These are phyloP conservation scores for Beauveria sp. DNA, from an alignment of 2,329 filamentous ascomycete species.

Conservation along the genomic window DNA sequence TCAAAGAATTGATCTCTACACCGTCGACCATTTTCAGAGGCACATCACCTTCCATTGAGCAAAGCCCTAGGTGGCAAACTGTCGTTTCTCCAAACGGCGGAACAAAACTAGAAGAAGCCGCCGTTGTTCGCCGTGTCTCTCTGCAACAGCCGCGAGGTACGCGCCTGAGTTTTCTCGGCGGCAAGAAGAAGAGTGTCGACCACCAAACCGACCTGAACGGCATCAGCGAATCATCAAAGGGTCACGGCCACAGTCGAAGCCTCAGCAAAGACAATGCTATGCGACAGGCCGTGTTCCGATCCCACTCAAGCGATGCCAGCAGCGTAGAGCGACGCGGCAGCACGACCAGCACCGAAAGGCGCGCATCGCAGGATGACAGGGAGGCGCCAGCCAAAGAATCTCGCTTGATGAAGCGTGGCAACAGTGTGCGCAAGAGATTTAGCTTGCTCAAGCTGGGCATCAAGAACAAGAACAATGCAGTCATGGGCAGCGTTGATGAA, in stretches of 20 bases:
- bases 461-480: conserved; percentile 49
- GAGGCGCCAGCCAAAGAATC: conserved; percentile 24
- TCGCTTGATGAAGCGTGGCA: conserved; percentile 37
- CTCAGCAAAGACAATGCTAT: conserved; percentile 21
- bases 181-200: conserved; percentile 38
- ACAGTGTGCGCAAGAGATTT: conserved; percentile 68
- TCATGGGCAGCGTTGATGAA: conserved; percentile 49
- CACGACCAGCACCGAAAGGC: conserved; percentile 17
- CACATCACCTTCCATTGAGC: conserved; percentile 37
- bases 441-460: conserved; percentile 70
- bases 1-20: conserved; percentile 32
- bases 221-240: conserved; percentile 17
- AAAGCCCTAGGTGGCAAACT: conserved; percentile 25
- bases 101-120: conserved; percentile 39
- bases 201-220: conserved; percentile 22
- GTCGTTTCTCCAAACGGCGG: conserved; percentile 27
- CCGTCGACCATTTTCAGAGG: conserved; percentile 40
- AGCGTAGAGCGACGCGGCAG: conserved; percentile 16
- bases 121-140: conserved; percentile 42
- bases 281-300: conserved; percentile 37
- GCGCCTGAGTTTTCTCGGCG: conserved; percentile 49
- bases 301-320: conserved; percentile 21
- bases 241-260: conserved; percentile 21
- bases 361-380: conserved; percentile 17
- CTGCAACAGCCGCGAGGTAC: conserved; percentile 41